Evolutionary conservation across 2,329 filamentous ascomycete genomes (phyloP), one percentile per base, ranked within the genome.

Genomic region (Calonectria henricotiae): DNA sequence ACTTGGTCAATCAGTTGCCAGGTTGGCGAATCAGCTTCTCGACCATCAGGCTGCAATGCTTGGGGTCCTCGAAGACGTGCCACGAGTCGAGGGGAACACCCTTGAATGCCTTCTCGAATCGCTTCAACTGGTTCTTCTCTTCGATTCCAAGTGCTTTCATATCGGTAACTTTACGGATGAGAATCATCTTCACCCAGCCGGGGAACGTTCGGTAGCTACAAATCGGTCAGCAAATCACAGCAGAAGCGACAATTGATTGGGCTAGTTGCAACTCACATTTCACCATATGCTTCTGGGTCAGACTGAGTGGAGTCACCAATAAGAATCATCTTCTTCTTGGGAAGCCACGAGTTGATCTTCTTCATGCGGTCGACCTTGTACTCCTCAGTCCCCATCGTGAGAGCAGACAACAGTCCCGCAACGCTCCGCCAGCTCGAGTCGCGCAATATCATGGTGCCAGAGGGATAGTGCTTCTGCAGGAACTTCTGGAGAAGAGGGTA

Each of bases 251-350:
- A 47, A 4, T 1, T 17, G 6, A 20, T 20, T 7, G 32, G 20
- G 35, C 68, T 11, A 23, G 2, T 44, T 35, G 73, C 1, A 32
- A 81, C 86, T 81, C 88, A 95, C 82, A 94, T 90, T 75, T 95
- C 91, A 32, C 92, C 95, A 79, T 98, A 98, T 0, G 94, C 90
- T 80, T 98, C 96, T 0, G 96, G 95, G 76, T 98, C 96, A 30
- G 90, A 92, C 82, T 98, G 96, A 0, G 95, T 98, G 44, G 92
- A 96, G 82, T 98, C 96, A 0, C 96, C 96, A 73, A 98, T 91
- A 75, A 92, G 92, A 72, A 98, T 89, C 83, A 97, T 92, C 76
- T 92, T 93, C 70, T 93, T 87, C 75, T 88, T 87, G 0, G 96
- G 96, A 60, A 98, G 86, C 93, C 93, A 96, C 1, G 83, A 82